phyloP scores from a whole-genome alignment of 1,284 basidiomycete genomes.

The Ganoderma sp. region DNA sequence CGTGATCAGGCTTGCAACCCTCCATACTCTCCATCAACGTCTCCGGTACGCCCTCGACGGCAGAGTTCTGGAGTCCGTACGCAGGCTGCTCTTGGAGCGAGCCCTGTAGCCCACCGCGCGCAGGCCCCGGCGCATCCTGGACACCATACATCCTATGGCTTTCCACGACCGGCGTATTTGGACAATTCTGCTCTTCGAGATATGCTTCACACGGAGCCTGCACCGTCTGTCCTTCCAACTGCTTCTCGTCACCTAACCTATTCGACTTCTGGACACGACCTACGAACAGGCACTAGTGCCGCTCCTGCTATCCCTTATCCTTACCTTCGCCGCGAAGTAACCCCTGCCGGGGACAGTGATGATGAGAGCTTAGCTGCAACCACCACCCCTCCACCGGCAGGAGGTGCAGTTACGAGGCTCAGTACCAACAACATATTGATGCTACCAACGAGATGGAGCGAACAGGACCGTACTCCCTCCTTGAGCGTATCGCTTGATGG shows the following conservation, averaged over 20 bases:
- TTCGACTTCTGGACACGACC: constrained; percentile 16
- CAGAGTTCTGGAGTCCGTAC: constrained; percentile 30
- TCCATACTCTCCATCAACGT: constrained; percentile 43
- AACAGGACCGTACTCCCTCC: constrained; percentile 62
- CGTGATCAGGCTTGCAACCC: constrained; percentile 32
- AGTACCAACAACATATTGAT: constrained; percentile 52
- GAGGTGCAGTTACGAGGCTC: constrained; percentile 39
- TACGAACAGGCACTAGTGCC: constrained; percentile 22
- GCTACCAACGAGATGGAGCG: constrained; percentile 83
- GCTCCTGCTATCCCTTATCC: constrained; percentile 38
- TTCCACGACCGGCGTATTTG: constrained; percentile 73
- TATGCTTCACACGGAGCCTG: constrained; percentile 66
- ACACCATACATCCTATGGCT: constrained; percentile 44
- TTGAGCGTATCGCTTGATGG: constrained; percentile 73
- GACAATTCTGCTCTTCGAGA: constrained; percentile 75
- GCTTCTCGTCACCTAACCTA: constrained; percentile 19
- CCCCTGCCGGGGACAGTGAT: constrained; percentile 59
- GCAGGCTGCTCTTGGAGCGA: constrained; percentile 19
- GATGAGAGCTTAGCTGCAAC: constrained; percentile 56
- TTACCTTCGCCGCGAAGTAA: constrained; percentile 40
- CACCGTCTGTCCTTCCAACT: constrained; percentile 46
- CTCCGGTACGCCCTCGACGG: constrained; percentile 52
- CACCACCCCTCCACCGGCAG: constrained; percentile 45
- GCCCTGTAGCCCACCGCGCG: constrained; percentile 20
- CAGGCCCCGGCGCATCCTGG: constrained; percentile 12